A percentile compares a stretch with the other conserved stretches of the same genome.
Evolutionary conservation across 495 filamentous ascomycete species (phyloP).

Genomic region (Annulohypoxylon stygium): DNA sequence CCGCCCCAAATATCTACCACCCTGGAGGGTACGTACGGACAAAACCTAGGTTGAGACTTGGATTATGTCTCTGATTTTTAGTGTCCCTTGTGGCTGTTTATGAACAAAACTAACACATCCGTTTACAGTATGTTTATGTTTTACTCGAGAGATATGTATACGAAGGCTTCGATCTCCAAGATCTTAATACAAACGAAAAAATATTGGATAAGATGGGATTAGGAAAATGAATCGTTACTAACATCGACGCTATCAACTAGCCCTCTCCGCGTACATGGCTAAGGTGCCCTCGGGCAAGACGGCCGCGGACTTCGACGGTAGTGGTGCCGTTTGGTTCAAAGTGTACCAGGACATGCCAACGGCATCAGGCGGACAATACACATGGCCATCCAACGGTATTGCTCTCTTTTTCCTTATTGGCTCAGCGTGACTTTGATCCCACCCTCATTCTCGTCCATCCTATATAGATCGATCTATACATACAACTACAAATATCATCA

Average conservation of each 20-base stretch:
- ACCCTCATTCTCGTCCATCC: not conserved
- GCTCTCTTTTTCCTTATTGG: not conserved
- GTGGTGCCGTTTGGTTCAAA: constrained; percentile 10
- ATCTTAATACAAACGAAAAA: not conserved
- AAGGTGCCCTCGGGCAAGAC: constrained; percentile 63
- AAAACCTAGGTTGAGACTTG: constrained; percentile 7
- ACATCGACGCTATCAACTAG: constrained; percentile 30
- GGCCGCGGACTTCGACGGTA: constrained; percentile 52
- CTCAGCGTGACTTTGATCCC: not conserved
- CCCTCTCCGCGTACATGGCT: constrained; percentile 66
- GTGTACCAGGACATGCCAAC: constrained; percentile 53
- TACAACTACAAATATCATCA: not conserved
- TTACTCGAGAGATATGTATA: not conserved
- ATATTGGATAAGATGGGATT: not conserved
- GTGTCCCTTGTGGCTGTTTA: not conserved
- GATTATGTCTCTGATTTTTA: not conserved
- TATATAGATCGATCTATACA: no score
- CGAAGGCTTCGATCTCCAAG: not conserved
- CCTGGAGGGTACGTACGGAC: constrained; percentile 53
- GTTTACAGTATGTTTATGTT: constrained; percentile 26
- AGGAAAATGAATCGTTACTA: constrained; percentile 5
- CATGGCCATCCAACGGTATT: constrained; percentile 61
- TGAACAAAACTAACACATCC: constrained; percentile 4
- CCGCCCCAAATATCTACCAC: constrained; percentile 62
- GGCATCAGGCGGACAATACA: constrained; percentile 53